These are phyloP conservation scores for Penicillium sp. DNA, from an alignment of 2,329 filamentous ascomycete species.

Conservation along the genomic window DNA sequence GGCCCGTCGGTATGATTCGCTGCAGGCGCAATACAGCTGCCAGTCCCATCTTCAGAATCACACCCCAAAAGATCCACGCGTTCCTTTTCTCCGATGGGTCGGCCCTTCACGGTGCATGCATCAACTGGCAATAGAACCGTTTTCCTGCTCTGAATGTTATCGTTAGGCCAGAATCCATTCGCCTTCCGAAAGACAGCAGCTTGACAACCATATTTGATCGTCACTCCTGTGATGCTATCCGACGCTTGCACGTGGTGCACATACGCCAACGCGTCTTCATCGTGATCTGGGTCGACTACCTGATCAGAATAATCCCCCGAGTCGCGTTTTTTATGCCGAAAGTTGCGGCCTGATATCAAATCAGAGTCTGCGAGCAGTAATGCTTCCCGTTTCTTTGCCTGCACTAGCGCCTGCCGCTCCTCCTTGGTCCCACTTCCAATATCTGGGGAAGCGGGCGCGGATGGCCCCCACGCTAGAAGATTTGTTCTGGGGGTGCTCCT, in stretches of 20 bases:
- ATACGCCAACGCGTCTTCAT: conserved; percentile 80
- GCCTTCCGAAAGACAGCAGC: conserved; percentile 79
- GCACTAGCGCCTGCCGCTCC: conserved; percentile 46
- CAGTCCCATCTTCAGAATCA: conserved; percentile 31
- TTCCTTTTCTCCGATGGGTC: conserved; percentile 47
- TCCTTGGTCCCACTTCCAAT: conserved; percentile 43
- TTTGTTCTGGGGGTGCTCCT: conserved; percentile 25
- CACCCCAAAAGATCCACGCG: conserved; percentile 27
- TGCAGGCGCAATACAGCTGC: conserved; percentile 35
- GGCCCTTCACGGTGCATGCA: conserved; percentile 80
- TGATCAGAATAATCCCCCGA: conserved; percentile 39
- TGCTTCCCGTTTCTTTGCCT: conserved; percentile 50
- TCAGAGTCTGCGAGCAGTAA: conserved; percentile 46
- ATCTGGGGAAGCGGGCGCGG: conserved; percentile 29
- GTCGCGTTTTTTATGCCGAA: conserved; percentile 48
- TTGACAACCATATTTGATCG: conserved; percentile 85
- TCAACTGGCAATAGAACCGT: conserved; percentile 84
- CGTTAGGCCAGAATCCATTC: conserved; percentile 93
- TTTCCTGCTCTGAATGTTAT: conserved; percentile 81
- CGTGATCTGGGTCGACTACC: conserved; percentile 50
- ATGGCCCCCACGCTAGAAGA: conserved; percentile 45
- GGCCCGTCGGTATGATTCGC: conserved; percentile 1
- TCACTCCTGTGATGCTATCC: conserved; percentile 88
- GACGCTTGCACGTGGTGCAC: conserved; percentile 78
- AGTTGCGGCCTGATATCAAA: conserved; percentile 33